Percentiles rank a stretch among this genome's conserved stretches.
Conservation (phyloP, 495 filamentous ascomycete species). For the Penicillium cataractarum region DNA sequence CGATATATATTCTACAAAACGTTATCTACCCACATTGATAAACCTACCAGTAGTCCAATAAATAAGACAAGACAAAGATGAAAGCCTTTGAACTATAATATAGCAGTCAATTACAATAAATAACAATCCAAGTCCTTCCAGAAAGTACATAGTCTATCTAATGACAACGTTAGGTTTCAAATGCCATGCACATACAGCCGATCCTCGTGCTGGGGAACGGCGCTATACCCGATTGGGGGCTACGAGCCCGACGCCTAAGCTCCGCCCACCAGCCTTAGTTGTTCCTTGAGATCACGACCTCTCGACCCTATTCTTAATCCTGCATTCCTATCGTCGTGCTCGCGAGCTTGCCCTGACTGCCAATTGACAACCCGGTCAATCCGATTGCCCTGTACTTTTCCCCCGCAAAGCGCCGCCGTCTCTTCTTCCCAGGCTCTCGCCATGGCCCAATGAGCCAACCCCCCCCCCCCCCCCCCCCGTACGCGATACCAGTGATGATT, state of each 20-base stretch:
- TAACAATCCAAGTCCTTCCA: not conserved
- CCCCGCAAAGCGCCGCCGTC: conserved; percentile 15
- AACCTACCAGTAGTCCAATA: no score
- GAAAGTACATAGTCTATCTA: not conserved
- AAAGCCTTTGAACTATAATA: no score
- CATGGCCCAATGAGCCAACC: conserved; percentile 42
- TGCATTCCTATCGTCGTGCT: conserved; percentile 11
- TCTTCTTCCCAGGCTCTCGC: conserved; percentile 23
- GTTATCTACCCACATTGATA: no score
- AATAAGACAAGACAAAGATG: no score
- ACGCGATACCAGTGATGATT: conserved; percentile 31
- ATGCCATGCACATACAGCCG: conserved; percentile 6
- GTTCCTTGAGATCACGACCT: conserved; percentile 19
- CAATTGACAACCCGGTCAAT: conserved; percentile 13
- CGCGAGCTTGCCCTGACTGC: not conserved
- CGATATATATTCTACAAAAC: no score
- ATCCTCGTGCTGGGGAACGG: conserved; percentile 16
- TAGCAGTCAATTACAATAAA: not conserved
- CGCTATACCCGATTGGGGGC: conserved; percentile 27
- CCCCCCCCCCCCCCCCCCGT: no score
- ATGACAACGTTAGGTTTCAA: not conserved
- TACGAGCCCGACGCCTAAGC: conserved; percentile 12
- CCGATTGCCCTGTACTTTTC: conserved; percentile 12
- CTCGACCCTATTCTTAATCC: conserved; percentile 10
- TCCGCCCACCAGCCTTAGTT: conserved; percentile 16